These are phyloP conservation scores for Sarocladium kiliense DNA, from an alignment of 2,329 filamentous ascomycete species.

Conservation along the genomic window DNA sequence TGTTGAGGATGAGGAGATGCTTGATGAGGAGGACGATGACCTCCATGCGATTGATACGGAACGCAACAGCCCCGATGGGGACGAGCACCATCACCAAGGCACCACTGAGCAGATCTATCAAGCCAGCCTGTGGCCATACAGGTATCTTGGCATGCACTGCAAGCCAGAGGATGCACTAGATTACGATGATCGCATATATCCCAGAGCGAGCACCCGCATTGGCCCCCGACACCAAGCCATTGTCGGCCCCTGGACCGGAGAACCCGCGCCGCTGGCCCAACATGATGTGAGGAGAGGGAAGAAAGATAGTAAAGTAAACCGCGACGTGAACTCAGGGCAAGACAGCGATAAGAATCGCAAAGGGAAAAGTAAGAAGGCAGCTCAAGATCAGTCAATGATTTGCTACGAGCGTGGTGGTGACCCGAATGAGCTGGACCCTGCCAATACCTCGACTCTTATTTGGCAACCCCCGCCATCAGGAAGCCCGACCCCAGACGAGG, in stretches of 20 bases:
- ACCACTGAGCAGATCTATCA: constrained; percentile 89
- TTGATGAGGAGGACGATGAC: constrained; percentile 69
- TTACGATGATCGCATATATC: constrained; percentile 96
- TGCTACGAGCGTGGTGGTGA: constrained; percentile 85
- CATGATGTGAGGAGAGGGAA: constrained; percentile 76
- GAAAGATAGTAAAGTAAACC: constrained; percentile 71
- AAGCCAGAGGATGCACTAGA: constrained; percentile 92
- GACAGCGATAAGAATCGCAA: constrained; percentile 77
- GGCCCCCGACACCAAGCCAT: constrained; percentile 89
- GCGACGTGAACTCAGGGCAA: constrained; percentile 71
- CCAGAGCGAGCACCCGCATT: constrained; percentile 85
- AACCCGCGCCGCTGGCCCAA: constrained; percentile 85
- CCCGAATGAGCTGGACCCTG: constrained; percentile 56
- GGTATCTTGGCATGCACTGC: constrained; percentile 93
- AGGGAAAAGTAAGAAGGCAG: constrained; percentile 84
- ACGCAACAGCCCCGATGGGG: constrained; percentile 59
- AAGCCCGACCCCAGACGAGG: constrained; percentile 44
- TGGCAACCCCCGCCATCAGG: constrained; percentile 68
- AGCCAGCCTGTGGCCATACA: constrained; percentile 91
- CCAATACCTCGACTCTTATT: constrained; percentile 67
- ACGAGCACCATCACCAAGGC: constrained; percentile 51
- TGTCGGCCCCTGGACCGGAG: constrained; percentile 79
- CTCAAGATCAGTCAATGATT: constrained; percentile 84
- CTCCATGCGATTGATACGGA: constrained; percentile 50
- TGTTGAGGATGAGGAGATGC: constrained; percentile 56